These are phyloP conservation scores for Corchorus olitorius DNA, from an alignment of 345 rosid genomes.

Conservation along the genomic window DNA sequence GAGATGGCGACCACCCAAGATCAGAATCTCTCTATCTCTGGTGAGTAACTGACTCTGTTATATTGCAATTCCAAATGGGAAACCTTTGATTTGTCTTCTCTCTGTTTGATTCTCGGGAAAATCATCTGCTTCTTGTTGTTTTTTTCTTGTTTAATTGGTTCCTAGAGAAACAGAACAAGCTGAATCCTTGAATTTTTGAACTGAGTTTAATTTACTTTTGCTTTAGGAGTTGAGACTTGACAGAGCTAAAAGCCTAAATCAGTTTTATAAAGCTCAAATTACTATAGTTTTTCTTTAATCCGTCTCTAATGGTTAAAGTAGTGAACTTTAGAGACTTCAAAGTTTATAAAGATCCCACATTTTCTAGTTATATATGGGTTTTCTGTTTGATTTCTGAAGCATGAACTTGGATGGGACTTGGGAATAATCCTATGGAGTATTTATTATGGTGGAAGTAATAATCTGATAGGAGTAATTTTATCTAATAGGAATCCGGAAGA, in stretches of 20 bases:
- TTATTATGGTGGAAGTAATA: neutral
- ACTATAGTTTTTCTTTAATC: neutral
- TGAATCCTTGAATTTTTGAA: neutral
- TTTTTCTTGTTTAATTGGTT: neutral
- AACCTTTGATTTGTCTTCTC: neutral
- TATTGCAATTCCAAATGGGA: neutral
- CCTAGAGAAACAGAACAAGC: neutral
- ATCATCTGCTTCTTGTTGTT: neutral
- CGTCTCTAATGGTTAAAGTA: neutral
- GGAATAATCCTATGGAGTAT: too few species aligned
- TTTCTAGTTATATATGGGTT: neutral
- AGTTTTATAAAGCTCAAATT: neutral
- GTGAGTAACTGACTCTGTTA: neutral
- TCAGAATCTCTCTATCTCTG: neutral
- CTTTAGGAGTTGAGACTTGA: neutral
- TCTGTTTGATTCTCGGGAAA: conserved; percentile 14
- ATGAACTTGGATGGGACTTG: neutral
- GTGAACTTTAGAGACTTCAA: neutral
- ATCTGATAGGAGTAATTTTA: neutral
- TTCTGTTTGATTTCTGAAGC: neutral
- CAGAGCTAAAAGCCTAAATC: too few species aligned
- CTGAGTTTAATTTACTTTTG: neutral
- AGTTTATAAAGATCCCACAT: neutral
- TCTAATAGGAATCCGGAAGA: conserved; percentile 43
- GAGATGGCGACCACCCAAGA: conserved; percentile 6